phyloP scores from a whole-genome alignment of 2,329 filamentous ascomycete genomes.

The Phialophora tarda region DNA sequence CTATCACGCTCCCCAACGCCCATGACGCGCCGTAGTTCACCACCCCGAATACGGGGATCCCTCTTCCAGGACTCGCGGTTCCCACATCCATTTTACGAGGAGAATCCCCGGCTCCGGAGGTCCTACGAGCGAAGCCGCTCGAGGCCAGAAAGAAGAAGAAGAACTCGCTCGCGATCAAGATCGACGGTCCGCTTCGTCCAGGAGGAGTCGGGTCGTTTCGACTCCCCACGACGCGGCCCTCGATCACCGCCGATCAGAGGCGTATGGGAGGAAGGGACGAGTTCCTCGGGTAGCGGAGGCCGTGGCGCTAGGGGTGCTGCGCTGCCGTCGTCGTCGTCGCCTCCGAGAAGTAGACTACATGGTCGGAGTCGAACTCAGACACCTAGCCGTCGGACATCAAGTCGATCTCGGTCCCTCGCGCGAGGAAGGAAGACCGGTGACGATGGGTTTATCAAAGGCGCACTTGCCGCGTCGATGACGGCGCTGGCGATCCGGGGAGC shows the following conservation, averaged over 20 bases:
- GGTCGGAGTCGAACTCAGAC: background rate
- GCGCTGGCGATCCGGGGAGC: slow-evolving; percentile 2
- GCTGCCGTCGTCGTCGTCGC: background rate
- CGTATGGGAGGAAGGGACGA: background rate
- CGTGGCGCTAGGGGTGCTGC: background rate
- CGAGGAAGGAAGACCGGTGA: background rate
- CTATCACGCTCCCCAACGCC: background rate
- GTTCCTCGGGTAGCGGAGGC: background rate
- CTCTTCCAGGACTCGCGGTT: background rate
- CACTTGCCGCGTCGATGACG: background rate
- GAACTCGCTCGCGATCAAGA: background rate
- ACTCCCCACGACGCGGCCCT: background rate
- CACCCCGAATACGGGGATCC: background rate
- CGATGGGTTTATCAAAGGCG: slow-evolving; percentile 1
- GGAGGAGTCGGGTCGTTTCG: background rate
- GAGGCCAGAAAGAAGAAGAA: background rate
- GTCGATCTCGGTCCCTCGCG: background rate
- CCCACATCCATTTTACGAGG: slow-evolving; percentile 13
- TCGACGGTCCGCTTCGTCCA: slow-evolving; percentile 2
- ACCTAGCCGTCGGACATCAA: background rate
- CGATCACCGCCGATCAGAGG: background rate
- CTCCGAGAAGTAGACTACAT: background rate
- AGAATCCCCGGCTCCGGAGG: slow-evolving; percentile 3
- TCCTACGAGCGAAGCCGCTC: slow-evolving; percentile 4
- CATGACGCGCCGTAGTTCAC: background rate